Conservation (phyloP, 768 basidiomycete genomes). For the Amanita rimosa region DNA sequence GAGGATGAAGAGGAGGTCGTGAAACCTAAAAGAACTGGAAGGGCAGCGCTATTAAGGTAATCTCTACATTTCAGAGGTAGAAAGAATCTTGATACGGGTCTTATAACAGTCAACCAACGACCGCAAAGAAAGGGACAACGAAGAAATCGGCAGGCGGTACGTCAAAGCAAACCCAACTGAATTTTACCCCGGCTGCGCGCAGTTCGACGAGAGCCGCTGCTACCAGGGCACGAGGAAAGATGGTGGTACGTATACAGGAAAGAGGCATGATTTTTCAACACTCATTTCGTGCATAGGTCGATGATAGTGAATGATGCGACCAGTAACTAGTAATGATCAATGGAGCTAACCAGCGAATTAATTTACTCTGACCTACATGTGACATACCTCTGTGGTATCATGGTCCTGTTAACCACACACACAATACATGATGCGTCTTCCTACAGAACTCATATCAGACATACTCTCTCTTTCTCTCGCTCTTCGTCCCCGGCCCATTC, state of each 20-base stretch:
- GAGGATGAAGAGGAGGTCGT: slow-evolving; percentile 36
- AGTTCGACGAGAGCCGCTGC: slow-evolving; percentile 58
- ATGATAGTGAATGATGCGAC: slow-evolving; percentile 15
- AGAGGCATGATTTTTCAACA: neutral
- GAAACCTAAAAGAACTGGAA: slow-evolving; percentile 45
- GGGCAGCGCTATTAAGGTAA: slow-evolving; percentile 58
- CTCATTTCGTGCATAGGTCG: slow-evolving; percentile 9
- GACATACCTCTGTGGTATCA: slow-evolving; percentile 25
- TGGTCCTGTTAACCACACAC: too few species aligned
- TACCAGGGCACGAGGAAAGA: slow-evolving; percentile 50
- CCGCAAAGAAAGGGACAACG: slow-evolving; percentile 29
- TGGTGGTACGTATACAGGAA: slow-evolving; percentile 30
- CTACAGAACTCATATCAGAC: slow-evolving; percentile 12
- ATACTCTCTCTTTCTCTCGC: slow-evolving; percentile 8
- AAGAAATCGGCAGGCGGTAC: slow-evolving; percentile 40
- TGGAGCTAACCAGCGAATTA: too few species aligned
- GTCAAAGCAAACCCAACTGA: slow-evolving; percentile 44
- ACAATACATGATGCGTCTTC: slow-evolving; percentile 12
- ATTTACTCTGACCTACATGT: too few species aligned
- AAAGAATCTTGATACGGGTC: neutral
- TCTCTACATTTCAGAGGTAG: slow-evolving; percentile 7
- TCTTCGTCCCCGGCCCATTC: slow-evolving; percentile 2
- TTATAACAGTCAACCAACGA: slow-evolving; percentile 19
- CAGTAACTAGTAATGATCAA: too few species aligned
- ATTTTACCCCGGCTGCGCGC: slow-evolving; percentile 50